These are phyloP conservation scores for Sporisorium sorghi DNA, from an alignment of 1,284 basidiomycete species.

Conservation along the genomic window DNA sequence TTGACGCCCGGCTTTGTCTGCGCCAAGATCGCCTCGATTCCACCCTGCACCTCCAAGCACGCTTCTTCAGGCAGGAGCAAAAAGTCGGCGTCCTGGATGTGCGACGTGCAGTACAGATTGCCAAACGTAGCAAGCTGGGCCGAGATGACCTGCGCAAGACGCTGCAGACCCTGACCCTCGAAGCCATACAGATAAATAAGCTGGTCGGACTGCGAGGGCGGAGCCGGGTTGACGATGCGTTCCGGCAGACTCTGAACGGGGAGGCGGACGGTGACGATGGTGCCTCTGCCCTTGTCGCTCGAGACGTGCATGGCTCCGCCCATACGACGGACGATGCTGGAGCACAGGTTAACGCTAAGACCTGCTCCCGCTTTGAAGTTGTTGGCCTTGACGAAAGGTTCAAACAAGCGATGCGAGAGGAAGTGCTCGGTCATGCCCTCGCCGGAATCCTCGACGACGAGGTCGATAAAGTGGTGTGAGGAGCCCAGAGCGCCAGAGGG, in stretches of 20 bases:
- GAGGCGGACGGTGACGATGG: conserved; percentile 48
- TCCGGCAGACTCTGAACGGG: conserved; percentile 43
- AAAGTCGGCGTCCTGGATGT: conserved; percentile 50
- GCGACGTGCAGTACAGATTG: conserved; percentile 53
- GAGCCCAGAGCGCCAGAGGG: background rate
- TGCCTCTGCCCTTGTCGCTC: conserved; percentile 51
- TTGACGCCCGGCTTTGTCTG: conserved; percentile 50
- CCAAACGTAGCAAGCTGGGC: conserved; percentile 55
- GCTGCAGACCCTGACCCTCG: conserved; percentile 49
- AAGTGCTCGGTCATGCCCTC: conserved; percentile 59
- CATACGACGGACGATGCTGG: conserved; percentile 45
- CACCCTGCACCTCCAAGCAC: conserved; percentile 36
- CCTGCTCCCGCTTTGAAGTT: conserved; percentile 51
- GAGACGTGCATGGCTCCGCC: conserved; percentile 56
- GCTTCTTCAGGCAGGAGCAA: conserved; percentile 54
- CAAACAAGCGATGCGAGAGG: conserved; percentile 44
- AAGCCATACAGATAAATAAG: conserved; percentile 54
- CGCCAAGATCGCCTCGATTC: conserved; percentile 40
- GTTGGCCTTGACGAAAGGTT: conserved; percentile 56
- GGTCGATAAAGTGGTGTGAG: conserved; percentile 33
- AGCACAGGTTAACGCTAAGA: conserved; percentile 42
- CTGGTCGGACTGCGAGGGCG: conserved; percentile 36
- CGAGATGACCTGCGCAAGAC: conserved; percentile 50
- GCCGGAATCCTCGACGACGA: conserved; percentile 53
- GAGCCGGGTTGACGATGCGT: conserved; percentile 12